Conservation (phyloP, 2,329 filamentous ascomycete species). For the Neofusicoccum parvum region DNA sequence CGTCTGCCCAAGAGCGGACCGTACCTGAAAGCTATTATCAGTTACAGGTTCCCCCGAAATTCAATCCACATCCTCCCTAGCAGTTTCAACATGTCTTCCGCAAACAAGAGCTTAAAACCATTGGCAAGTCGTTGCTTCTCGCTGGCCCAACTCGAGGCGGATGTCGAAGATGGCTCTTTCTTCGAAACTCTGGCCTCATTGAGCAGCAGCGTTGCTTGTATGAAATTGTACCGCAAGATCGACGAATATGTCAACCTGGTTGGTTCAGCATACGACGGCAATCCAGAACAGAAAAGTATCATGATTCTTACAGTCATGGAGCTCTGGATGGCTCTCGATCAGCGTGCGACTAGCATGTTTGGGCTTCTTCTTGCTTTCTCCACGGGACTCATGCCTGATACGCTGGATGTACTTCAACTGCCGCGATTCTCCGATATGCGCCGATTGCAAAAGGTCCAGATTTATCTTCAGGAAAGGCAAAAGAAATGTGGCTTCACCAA, state of each 20-base stretch:
- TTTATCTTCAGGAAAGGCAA: conserved; percentile 49
- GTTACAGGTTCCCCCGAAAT: not conserved
- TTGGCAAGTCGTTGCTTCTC: not conserved
- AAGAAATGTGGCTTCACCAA: conserved; percentile 23
- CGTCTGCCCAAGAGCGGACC: not conserved
- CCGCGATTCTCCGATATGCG: conserved; percentile 50
- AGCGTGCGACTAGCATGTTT: conserved; percentile 43
- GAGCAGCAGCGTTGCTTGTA: conserved; percentile 26
- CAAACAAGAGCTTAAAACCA: not conserved
- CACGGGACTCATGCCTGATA: conserved; percentile 52
- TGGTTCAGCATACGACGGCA: conserved; percentile 43
- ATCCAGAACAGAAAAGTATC: conserved; percentile 54
- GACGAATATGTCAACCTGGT: conserved; percentile 38
- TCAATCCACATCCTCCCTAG: not conserved
- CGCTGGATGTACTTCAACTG: conserved; percentile 60
- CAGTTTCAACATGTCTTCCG: not conserved
- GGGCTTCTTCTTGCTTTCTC: conserved; percentile 55
- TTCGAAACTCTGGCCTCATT: not conserved
- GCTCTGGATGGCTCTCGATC: conserved; percentile 62
- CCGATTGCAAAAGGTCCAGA: conserved; percentile 54
- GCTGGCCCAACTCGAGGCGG: not conserved
- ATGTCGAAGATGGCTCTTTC: not conserved
- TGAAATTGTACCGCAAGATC: conserved; percentile 38
- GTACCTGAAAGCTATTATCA: not conserved
- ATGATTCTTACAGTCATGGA: conserved; percentile 59